Evolutionary conservation across 805 yeast genomes (phyloP), one percentile per base, ranked within the genome.

Genomic region (Yueomyces sp.): DNA sequence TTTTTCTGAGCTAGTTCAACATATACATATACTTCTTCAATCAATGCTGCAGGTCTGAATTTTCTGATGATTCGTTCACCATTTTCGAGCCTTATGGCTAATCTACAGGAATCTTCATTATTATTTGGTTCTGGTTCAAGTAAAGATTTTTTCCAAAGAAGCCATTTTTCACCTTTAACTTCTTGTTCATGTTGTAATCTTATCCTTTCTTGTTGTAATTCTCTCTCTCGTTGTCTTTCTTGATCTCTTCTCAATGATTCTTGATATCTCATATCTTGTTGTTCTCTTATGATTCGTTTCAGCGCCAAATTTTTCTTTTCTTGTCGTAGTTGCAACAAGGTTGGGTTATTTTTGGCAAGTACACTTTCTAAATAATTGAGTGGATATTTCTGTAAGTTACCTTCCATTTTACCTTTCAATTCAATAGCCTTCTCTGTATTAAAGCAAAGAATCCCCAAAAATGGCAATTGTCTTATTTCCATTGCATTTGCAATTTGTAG

Each of bases 241-340:
- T 79, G 70, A 62, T 88, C 97, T 34, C 74, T 69, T 19, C 73
- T 72, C 34, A 88, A 65, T 0, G 94, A 79, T 34, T 73, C 73
- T 54, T 80, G 78, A 62, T 79, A 87, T 26, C 92, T 86, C 39
- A 72, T 64, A 54, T 86, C 92, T 60, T 88, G 96, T 52, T 81
- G 80, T 47, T 72, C 70, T 42, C 84, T 70, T 33, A 85, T 65
- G 9, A 69, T 63, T 46, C 79, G 73, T 37, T 79, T 69, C 47
- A 74, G 57, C 37, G 76, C 79, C 40, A 73, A 69, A 41, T 79
- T 79, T 50, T 77, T 75, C 40, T 79, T 69, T 45, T 81, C 88
- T 3, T 72, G 65, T 39, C 88, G 70, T 26, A 88, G 67, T 3
- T 75, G 59, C 26, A 73, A 61, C 45, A 92, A 65, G 12, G 44